Conservation (phyloP, 495 filamentous ascomycete species). For the Aspergillus bridgeri region DNA sequence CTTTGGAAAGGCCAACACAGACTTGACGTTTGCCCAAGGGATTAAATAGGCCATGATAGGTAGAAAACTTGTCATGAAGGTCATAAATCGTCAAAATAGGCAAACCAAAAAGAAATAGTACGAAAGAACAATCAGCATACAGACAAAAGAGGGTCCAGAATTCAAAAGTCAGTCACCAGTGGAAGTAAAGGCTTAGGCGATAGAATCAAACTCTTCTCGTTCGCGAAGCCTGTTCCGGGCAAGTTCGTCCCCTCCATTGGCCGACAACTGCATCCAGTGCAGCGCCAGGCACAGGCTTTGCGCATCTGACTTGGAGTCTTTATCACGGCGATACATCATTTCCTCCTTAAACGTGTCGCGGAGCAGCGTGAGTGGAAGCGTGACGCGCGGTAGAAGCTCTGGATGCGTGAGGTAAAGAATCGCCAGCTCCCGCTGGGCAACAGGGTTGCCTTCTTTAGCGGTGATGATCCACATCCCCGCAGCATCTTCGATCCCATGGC, state of each 20-base stretch:
- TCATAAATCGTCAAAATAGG: constrained; percentile 16
- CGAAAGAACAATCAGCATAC: constrained; percentile 8
- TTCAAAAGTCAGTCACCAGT: constrained; percentile 13
- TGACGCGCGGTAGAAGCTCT: constrained; percentile 78
- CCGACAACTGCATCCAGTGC: constrained; percentile 97
- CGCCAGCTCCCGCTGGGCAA: constrained; percentile 90
- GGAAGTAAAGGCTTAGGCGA: constrained; percentile 31
- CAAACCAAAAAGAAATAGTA: constrained; percentile 15
- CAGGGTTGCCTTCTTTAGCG: constrained; percentile 87
- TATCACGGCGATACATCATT: constrained; percentile 62
- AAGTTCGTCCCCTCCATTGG: constrained; percentile 80
- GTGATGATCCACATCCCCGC: constrained; percentile 92
- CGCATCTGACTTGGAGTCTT: constrained; percentile 66
- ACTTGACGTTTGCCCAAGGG: neutral
- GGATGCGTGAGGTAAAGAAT: constrained; percentile 94
- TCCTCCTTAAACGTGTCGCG: constrained; percentile 89
- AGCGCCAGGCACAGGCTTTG: constrained; percentile 93
- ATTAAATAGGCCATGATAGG: constrained; percentile 4
- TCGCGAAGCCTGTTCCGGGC: constrained; percentile 82
- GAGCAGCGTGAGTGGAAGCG: constrained; percentile 78
- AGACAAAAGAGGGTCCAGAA: constrained; percentile 4
- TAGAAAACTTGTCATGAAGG: constrained; percentile 16
- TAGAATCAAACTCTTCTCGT: constrained; percentile 57
- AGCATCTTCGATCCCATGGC: constrained; percentile 70
- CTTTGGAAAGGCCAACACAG: neutral